Conservation (phyloP, 2,329 filamentous ascomycete genomes). For the Aspergillus aculeatinus region DNA sequence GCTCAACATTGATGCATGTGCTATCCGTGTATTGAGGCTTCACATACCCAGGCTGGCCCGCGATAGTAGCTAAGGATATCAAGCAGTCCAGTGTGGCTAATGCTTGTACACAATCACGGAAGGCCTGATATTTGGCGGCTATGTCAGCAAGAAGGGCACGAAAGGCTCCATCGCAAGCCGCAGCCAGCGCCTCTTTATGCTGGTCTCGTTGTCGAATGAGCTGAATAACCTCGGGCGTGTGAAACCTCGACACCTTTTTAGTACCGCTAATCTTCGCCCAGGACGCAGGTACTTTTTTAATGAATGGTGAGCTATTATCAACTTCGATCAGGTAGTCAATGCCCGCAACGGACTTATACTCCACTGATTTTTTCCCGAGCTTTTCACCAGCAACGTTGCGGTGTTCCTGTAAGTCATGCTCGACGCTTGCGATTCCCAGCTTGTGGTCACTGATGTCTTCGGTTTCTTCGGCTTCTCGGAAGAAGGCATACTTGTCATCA, state of each 20-base stretch:
- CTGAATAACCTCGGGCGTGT: constrained; percentile 84
- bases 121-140: constrained; percentile 78
- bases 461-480: constrained; percentile 81
- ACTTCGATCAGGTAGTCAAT: constrained; percentile 97
- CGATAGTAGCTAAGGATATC: constrained; percentile 79
- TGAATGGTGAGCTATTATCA: constrained; percentile 65
- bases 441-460: constrained; percentile 88
- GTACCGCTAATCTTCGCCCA: constrained; percentile 96
- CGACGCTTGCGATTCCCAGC: constrained; percentile 84
- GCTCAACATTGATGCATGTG: constrained; percentile 67
- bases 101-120: constrained; percentile 83
- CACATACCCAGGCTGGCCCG: constrained; percentile 80
- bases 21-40: constrained; percentile 69
- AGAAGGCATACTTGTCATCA: constrained; percentile 94
- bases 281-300: constrained; percentile 86
- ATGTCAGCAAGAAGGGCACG: constrained; percentile 68
- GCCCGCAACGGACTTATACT: constrained; percentile 80
- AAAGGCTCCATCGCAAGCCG: constrained; percentile 86
- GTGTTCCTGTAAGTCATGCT: constrained; percentile 82
- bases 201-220: constrained; percentile 87
- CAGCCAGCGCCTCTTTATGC: constrained; percentile 87
- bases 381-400: constrained; percentile 68
- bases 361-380: constrained; percentile 69
- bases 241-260: constrained; percentile 87
- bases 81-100: constrained; percentile 88